Base-by-base conservation (phyloP, 805 yeast genomes). In the Candida oleophila region DNA sequence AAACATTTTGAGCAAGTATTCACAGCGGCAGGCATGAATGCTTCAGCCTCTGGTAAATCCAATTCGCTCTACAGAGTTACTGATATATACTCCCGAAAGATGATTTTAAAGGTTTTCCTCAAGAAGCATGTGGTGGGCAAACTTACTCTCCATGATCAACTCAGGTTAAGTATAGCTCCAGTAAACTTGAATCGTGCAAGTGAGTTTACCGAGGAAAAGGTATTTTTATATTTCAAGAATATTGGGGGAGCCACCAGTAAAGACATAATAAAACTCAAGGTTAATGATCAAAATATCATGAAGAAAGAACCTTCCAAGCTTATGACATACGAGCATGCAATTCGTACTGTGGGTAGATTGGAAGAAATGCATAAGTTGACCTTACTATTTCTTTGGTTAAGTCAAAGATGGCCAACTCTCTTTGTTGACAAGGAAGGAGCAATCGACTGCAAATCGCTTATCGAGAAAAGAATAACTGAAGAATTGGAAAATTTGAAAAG, bases 391-490 rank as follows among this genome's bases (percentile, higher is more conserved):
- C 69, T 89, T 59, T 92, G 99, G 99, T 71, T 92, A 50, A 77
- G 87, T 45, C 91, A 88, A 61, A 72, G 97, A 57, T 92, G 85
- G 71, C 96, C 97, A 1, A 81, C 85, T 25, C 75, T 81, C 43
- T 88, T 90, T 55, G 78, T 86, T 15, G 96, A 89, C 62, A 72
- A 81, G 14, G 87, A 83, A 48, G 78, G 89, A 41, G 96, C 96
- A 0, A 61, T 65, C 20, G 87, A 86, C 46, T 64, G 89, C 55
- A 87, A 87, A 60, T 69, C 78, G 22, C 65, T 87, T 49, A 81
- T 89, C 44, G 96, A 91, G 59, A 73, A 70, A 49, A 65, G 80
- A 44, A 82, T 84, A 38, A 71, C 73, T 49, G 77, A 76, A 51
- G 79, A 78, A 62, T 62, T 81, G 49, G 47, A 46, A 9, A 61